Conservation (phyloP, 2,329 filamentous ascomycete species). For the Whalleya microplaca region DNA sequence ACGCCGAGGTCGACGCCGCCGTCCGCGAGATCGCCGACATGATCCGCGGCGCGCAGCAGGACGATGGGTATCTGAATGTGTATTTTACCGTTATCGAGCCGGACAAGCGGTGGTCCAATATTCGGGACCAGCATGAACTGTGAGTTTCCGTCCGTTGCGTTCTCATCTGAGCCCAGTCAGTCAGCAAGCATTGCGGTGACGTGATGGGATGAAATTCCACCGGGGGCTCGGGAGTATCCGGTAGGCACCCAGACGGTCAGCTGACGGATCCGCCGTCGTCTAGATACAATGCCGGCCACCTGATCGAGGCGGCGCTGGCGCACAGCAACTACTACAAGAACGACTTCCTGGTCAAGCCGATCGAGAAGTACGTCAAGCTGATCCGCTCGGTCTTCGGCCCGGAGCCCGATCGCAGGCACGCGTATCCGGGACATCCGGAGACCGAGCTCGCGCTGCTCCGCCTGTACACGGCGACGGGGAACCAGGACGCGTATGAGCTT, state of each 20-base stretch:
- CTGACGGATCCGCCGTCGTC: neutral
- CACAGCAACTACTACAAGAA: constrained; percentile 58
- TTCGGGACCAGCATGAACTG: constrained; percentile 66
- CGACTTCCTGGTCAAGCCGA: constrained; percentile 52
- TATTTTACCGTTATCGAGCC: constrained; percentile 65
- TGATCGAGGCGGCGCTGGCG: constrained; percentile 64
- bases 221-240: neutral
- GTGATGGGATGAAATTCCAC: too few relatives aligned
- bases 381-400: constrained; percentile 57
- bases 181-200: neutral
- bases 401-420: constrained; percentile 51
- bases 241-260: neutral
- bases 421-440: constrained; percentile 63
- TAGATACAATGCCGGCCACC: constrained; percentile 63
- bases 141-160: constrained; percentile 38
- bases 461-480: constrained; percentile 41
- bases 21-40: constrained; percentile 61
- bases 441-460: constrained; percentile 54
- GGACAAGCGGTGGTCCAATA: constrained; percentile 57
- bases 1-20: constrained; percentile 52
- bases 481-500: constrained; percentile 45
- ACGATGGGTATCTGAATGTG: constrained; percentile 66
- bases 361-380: constrained; percentile 58
- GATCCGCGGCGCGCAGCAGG: constrained; percentile 59
- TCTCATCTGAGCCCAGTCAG: neutral